Percentiles rank a stretch among this genome's conserved stretches.
phyloP scores from a whole-genome alignment of 805 yeast genomes.

The Candida glaebosa region DNA sequence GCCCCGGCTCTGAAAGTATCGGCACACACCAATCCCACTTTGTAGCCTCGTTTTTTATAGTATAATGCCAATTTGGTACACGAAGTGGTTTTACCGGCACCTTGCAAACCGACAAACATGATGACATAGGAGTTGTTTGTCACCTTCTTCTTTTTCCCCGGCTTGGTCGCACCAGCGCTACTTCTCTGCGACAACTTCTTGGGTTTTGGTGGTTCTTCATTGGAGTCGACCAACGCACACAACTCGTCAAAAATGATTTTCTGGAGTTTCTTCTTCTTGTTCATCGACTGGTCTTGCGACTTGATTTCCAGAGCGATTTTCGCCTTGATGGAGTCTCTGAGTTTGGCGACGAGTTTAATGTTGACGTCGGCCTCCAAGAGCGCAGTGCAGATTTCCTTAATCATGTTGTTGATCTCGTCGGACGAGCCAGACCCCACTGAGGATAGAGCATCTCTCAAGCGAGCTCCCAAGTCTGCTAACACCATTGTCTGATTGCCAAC shows the following conservation, averaged over 20 bases:
- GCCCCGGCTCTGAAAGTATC: constrained; percentile 99
- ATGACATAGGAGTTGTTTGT: constrained; percentile 51
- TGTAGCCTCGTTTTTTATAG: constrained; percentile 89
- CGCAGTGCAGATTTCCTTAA: constrained; percentile 88
- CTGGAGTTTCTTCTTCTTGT: constrained; percentile 79
- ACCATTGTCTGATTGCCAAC: constrained; percentile 38
- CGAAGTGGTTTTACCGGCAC: constrained; percentile 98
- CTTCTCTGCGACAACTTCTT: constrained; percentile 54
- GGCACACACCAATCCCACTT: constrained; percentile 96
- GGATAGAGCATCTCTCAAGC: constrained; percentile 41
- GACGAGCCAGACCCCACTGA: constrained; percentile 39
- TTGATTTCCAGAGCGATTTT: constrained; percentile 46
- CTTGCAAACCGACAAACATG: constrained; percentile 98
- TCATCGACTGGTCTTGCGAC: constrained; percentile 48
- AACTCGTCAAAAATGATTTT: constrained; percentile 94
- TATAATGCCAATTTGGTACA: constrained; percentile 96
- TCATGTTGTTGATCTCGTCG: constrained; percentile 45
- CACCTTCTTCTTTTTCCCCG: constrained; percentile 25
- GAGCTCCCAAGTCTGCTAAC: constrained; percentile 43
- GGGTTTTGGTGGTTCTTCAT: constrained; percentile 66
- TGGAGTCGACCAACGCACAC: constrained; percentile 78
- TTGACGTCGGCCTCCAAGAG: constrained; percentile 93
- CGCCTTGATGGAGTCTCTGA: constrained; percentile 56
- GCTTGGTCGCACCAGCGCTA: constrained; percentile 14
- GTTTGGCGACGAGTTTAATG: constrained; percentile 70